Conservation (phyloP, 768 basidiomycete species). For the Lactarius psammicola region DNA sequence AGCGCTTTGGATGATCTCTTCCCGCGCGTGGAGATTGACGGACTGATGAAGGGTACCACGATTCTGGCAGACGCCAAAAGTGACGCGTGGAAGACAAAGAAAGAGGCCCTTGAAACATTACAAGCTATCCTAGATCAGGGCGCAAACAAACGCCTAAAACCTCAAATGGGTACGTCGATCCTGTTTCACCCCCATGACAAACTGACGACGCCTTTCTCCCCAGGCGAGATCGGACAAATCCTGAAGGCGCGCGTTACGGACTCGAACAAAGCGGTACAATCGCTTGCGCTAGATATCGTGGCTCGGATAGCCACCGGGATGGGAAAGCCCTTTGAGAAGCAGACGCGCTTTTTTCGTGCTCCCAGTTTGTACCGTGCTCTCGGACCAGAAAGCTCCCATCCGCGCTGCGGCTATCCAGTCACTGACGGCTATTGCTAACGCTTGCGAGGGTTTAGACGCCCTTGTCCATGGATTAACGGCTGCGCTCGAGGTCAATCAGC, state of each 20-base stretch:
- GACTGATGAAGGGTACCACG: conserved; percentile 76
- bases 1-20: conserved; percentile 94
- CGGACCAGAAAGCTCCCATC: conserved; percentile 90
- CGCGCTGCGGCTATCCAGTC: conserved; percentile 76
- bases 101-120: conserved; percentile 86
- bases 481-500: conserved; percentile 83
- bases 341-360: conserved; percentile 72
- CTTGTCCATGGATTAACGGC: conserved; percentile 77
- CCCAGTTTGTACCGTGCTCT: conserved; percentile 78
- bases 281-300: conserved; percentile 85
- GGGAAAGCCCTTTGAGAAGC: conserved; percentile 94
- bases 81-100: conserved; percentile 95
- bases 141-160: conserved; percentile 87
- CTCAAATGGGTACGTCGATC: conserved; percentile 68
- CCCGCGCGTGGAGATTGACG: conserved; percentile 91
- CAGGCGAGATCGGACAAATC: conserved; percentile 87
- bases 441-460: conserved; percentile 80
- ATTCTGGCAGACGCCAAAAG: conserved; percentile 83
- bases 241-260: conserved; percentile 88
- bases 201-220: conserved; percentile 21
- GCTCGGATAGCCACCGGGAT: conserved; percentile 89
- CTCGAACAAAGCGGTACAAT: conserved; percentile 92
- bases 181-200: conserved; percentile 8
- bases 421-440: conserved; percentile 77
- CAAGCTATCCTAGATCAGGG: conserved; percentile 86